A percentile compares a stretch with the other conserved stretches of the same genome.
phyloP scores from a whole-genome alignment of 192 early-diverging fungal genomes.

The Coemansia sp. region DNA sequence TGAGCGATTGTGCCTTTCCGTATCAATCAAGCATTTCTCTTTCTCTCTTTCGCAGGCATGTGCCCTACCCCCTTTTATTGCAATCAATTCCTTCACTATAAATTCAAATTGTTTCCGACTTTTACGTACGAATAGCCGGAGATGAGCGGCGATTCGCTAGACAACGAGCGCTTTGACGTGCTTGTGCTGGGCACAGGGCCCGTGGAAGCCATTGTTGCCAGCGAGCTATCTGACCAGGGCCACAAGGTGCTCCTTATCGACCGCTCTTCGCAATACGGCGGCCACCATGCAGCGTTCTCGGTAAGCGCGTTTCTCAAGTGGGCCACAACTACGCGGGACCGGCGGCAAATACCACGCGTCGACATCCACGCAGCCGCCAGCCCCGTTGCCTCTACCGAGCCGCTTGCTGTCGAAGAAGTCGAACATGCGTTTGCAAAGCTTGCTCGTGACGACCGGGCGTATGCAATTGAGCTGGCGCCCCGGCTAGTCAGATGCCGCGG shows the following conservation, averaged over 20 bases:
- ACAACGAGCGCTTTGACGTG: slow-evolving; percentile 68
- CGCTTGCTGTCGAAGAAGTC: background rate
- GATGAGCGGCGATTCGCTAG: slow-evolving; percentile 24
- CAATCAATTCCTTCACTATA: background rate
- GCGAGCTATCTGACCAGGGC: slow-evolving; percentile 69
- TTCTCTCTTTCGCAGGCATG: background rate
- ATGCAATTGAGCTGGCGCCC: slow-evolving; percentile 41
- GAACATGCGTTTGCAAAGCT: slow-evolving; percentile 11
- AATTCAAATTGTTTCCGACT: background rate
- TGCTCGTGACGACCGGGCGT: slow-evolving; percentile 24
- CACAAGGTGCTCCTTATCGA: slow-evolving; percentile 82
- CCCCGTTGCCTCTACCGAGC: background rate
- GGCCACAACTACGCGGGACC: slow-evolving; percentile 23
- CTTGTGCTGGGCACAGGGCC: slow-evolving; percentile 89
- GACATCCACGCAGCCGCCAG: slow-evolving; percentile 5
- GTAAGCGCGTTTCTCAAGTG: slow-evolving; percentile 27
- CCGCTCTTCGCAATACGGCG: slow-evolving; percentile 79
- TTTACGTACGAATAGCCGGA: background rate
- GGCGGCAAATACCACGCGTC: slow-evolving; percentile 15
- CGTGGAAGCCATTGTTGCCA: slow-evolving; percentile 78
- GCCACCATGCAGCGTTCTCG: slow-evolving; percentile 57
- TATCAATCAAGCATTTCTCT: background rate
- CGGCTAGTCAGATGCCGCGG: slow-evolving; percentile 74
- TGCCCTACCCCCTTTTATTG: too few relatives aligned
- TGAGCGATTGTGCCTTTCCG: background rate